A percentile compares a stretch with the other conserved stretches of the same genome.
Conservation (phyloP, 208 protist genomes). For the Trypanosoma platydactyli region DNA sequence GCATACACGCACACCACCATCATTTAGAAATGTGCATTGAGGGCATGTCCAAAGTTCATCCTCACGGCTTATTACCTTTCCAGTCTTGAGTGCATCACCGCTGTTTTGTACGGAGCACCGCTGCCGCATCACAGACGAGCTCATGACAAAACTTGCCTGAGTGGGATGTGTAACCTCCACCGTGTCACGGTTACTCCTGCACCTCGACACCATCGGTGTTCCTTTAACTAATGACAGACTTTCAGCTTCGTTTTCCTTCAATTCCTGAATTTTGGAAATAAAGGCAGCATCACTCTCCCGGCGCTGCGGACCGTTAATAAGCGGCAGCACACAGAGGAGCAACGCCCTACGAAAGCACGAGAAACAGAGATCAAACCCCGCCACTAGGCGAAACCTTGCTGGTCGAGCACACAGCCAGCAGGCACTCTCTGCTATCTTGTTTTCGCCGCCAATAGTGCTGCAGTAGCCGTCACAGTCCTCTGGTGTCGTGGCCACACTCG, state of each 20-base stretch:
- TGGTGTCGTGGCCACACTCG: background rate
- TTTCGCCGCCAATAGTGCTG: background rate
- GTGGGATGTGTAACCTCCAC: slow-evolving; percentile 39
- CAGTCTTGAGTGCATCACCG: background rate
- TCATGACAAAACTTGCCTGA: slow-evolving; percentile 49
- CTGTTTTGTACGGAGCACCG: background rate
- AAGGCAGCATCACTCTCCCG: slow-evolving; percentile 41
- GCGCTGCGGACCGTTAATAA: slow-evolving; percentile 50
- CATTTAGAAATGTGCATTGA: slow-evolving; percentile 61
- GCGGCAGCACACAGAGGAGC: slow-evolving; percentile 44
- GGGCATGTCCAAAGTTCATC: slow-evolving; percentile 42
- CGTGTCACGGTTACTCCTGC: background rate
- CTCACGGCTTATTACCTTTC: background rate
- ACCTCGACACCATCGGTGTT: background rate
- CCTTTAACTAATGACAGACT: background rate
- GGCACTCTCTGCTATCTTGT: background rate
- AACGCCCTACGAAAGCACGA: slow-evolving; percentile 64
- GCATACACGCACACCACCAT: slow-evolving; percentile 24
- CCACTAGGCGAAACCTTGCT: slow-evolving; percentile 38
- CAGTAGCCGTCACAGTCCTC: background rate
- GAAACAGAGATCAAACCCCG: slow-evolving; percentile 61
- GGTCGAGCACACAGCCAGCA: slow-evolving; percentile 69
- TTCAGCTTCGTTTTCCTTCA: too few relatives aligned
- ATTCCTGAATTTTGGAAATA: slow-evolving; percentile 40
- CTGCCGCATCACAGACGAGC: slow-evolving; percentile 35